phyloP scores from a whole-genome alignment of 78 protist species.

The Dictyostelium capitatum region DNA sequence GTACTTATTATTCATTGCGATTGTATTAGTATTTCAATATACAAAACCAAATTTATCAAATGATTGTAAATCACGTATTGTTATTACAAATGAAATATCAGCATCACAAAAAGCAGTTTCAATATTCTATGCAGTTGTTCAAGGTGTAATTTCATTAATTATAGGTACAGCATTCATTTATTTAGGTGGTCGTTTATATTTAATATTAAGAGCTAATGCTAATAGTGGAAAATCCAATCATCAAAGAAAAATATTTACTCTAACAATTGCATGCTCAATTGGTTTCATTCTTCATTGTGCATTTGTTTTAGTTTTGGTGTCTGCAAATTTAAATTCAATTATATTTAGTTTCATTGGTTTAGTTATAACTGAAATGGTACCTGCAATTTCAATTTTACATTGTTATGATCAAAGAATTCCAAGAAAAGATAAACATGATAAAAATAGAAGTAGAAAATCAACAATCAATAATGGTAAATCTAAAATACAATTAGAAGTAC shows the following conservation, averaged over 20 bases:
- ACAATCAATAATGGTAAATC: too few species aligned
- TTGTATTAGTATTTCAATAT: neutral
- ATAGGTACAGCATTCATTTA: neutral
- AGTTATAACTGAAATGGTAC: neutral
- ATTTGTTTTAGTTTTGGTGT: neutral
- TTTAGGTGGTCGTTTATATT: neutral
- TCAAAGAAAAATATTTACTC: neutral
- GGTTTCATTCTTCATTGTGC: neutral
- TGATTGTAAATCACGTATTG: neutral
- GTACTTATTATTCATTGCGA: slow-evolving; percentile 4
- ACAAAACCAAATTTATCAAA: neutral
- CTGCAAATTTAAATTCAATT: neutral
- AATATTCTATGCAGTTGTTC: neutral
- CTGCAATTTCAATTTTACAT: neutral
- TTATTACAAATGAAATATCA: neutral
- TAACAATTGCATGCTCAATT: neutral
- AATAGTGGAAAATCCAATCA: neutral
- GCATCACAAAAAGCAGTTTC: neutral
- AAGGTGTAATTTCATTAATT: neutral
- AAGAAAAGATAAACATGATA: too few species aligned
- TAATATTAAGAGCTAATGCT: neutral
- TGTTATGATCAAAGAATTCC: neutral
- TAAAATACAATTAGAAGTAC: too few species aligned
- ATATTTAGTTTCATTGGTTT: neutral
- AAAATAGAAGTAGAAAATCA: too few species aligned